Evolutionary conservation across 2,329 filamentous ascomycete genomes (phyloP).

Genomic region (Fusarium longipes): DNA sequence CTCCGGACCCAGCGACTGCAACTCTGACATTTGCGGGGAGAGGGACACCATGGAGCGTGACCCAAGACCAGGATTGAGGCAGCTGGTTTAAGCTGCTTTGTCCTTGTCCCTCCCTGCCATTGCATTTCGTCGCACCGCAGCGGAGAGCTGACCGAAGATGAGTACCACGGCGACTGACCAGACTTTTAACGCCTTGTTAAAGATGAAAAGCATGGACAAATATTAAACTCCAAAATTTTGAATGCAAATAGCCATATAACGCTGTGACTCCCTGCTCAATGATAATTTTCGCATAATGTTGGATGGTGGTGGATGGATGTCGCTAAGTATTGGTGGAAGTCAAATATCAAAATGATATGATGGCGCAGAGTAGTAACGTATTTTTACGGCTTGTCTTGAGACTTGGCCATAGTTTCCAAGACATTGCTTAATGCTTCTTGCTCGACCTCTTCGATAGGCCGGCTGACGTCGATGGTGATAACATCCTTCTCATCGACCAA

Average conservation of each 20-base stretch:
- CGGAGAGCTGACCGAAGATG: constrained; percentile 38
- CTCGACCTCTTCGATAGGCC: constrained; percentile 68
- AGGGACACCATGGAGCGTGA: constrained; percentile 20
- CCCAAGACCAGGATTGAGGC: constrained; percentile 4
- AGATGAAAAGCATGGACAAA: constrained; percentile 20
- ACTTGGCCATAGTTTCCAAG: constrained; percentile 59
- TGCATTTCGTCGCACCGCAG: constrained; percentile 7
- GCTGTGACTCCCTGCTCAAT: constrained; percentile 46
- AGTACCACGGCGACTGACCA: constrained; percentile 6
- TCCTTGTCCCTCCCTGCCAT: background rate
- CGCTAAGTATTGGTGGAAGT: background rate
- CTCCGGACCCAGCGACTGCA: constrained; percentile 34
- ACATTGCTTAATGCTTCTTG: constrained; percentile 68
- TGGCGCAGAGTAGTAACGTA: background rate
- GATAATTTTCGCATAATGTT: constrained; percentile 28
- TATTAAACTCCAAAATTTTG: constrained; percentile 25
- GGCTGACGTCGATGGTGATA: constrained; percentile 75
- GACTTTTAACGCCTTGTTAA: constrained; percentile 34
- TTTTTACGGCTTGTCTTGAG: constrained; percentile 36
- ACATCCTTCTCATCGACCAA: constrained; percentile 76
- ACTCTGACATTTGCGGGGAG: constrained; percentile 42
- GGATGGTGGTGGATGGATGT: constrained; percentile 5
- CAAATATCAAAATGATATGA: background rate
- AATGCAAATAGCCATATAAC: constrained; percentile 38
- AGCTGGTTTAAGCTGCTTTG: background rate